Evolutionary conservation across 352 stramenopile species (phyloP).

Genomic region (Aphanomyces astaci): DNA sequence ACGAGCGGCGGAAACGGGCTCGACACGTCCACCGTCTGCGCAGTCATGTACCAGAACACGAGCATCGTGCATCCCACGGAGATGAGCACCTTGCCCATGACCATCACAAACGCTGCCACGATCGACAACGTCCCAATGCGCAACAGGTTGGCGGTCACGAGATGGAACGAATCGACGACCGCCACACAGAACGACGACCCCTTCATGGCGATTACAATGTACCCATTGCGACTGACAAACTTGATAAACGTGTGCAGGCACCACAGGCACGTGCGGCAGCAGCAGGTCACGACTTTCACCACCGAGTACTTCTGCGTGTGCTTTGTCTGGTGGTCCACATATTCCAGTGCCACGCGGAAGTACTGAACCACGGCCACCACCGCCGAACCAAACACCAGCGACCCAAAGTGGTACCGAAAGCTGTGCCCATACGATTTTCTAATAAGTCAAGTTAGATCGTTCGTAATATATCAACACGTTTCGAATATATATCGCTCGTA

Average conservation of each 20-base stretch:
- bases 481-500: too few species aligned
- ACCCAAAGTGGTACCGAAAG: conserved; percentile 89
- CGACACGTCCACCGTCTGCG: conserved; percentile 49
- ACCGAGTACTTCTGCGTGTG: conserved; percentile 73
- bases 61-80: conserved; percentile 35
- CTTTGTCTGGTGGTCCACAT: conserved; percentile 90
- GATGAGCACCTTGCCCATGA: conserved; percentile 90
- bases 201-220: conserved; percentile 84
- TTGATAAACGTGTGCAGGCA: conserved; percentile 95
- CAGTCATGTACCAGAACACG: conserved; percentile 44
- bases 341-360: conserved; percentile 88
- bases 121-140: conserved; percentile 84
- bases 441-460: too few species aligned
- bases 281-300: conserved; percentile 77
- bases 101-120: conserved; percentile 90
- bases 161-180: conserved; percentile 88
- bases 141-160: conserved; percentile 91
- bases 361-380: conserved; percentile 96
- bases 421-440: conserved; percentile 40
- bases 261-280: conserved; percentile 89
- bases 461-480: too few species aligned
- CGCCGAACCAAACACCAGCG: conserved; percentile 93
- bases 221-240: conserved; percentile 96
- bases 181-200: conserved; percentile 79
- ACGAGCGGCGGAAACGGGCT: conserved; percentile 82